Conservation (phyloP, 2,329 filamentous ascomycete species). For the Cladobotryum mycophilum region DNA sequence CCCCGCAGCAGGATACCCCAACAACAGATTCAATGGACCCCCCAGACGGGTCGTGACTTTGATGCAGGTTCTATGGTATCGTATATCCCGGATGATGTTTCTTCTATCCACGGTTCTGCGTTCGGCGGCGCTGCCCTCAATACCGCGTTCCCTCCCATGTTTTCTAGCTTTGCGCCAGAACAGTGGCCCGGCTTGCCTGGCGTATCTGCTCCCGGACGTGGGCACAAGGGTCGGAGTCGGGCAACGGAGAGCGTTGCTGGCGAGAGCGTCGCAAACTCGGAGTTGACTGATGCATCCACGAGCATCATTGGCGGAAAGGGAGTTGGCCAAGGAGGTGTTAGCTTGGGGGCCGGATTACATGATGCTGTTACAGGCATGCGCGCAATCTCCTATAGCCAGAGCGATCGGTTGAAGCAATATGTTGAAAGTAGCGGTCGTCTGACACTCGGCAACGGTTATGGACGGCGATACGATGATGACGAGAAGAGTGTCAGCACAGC, state of each 20-base stretch:
- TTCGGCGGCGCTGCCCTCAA: conserved; percentile 75
- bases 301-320: conserved; percentile 72
- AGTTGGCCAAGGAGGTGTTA: conserved; percentile 79
- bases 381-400: conserved; percentile 51
- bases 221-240: conserved; percentile 59
- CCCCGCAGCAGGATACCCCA: conserved; percentile 33
- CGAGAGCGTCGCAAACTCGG: conserved; percentile 86
- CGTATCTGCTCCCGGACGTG: conserved; percentile 53
- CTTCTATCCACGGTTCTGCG: conserved; percentile 87
- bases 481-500: conserved; percentile 94
- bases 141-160: conserved; percentile 83
- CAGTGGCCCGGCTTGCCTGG: conserved; percentile 80
- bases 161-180: conserved; percentile 83
- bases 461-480: conserved; percentile 77
- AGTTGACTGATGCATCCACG: conserved; percentile 76
- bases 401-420: conserved; percentile 86
- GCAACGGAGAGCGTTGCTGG: conserved; percentile 76
- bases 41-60: conserved; percentile 42
- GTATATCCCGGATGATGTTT: conserved; percentile 95
- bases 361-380: conserved; percentile 62
- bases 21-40: conserved; percentile 36
- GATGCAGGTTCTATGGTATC: conserved; percentile 87
- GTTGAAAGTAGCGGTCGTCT: conserved; percentile 77
- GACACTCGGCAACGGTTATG: conserved; percentile 61
- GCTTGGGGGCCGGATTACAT: conserved; percentile 73